These are phyloP conservation scores for Danielozyma ontarioensis DNA, from an alignment of 805 yeast species.

Conservation along the genomic window DNA sequence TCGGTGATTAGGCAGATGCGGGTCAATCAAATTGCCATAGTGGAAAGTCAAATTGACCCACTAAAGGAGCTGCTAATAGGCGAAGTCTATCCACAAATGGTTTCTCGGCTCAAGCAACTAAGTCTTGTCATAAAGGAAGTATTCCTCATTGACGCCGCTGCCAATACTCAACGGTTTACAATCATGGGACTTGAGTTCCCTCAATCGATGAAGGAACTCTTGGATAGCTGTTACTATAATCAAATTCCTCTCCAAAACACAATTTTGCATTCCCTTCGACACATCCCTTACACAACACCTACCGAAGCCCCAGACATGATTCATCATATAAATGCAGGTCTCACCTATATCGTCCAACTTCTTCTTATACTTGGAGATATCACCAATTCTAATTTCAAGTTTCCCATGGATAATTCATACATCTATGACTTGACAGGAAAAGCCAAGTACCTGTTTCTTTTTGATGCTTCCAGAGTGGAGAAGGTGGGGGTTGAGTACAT, in stretches of 20 bases:
- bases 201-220: constrained; percentile 21
- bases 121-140: constrained; percentile 17
- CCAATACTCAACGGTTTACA: constrained; percentile 17
- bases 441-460: constrained; percentile 22
- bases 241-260: constrained; percentile 1
- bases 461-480: constrained; percentile 17
- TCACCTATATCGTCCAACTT: constrained; percentile 25
- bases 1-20: constrained; percentile 10
- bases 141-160: constrained; percentile 20
- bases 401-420: constrained; percentile 16
- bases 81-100: constrained; percentile 17
- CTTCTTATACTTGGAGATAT: constrained; percentile 19
- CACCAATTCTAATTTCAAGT: constrained; percentile 21
- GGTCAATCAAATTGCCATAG: constrained; percentile 19
- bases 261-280: not conserved
- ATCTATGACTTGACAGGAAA: constrained; percentile 1
- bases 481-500: constrained; percentile 5
- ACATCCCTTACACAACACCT: not conserved
- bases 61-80: constrained; percentile 17
- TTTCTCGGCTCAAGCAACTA: constrained; percentile 9
- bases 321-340: constrained; percentile 27
- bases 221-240: constrained; percentile 25
- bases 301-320: constrained; percentile 10
- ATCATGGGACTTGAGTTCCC: constrained; percentile 36
- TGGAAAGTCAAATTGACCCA: constrained; percentile 23